Percentiles rank a stretch among this genome's conserved stretches.
Evolutionary conservation across 1,139 yeast species (phyloP).

Genomic region (Magnusiomyces suaveolens): DNA sequence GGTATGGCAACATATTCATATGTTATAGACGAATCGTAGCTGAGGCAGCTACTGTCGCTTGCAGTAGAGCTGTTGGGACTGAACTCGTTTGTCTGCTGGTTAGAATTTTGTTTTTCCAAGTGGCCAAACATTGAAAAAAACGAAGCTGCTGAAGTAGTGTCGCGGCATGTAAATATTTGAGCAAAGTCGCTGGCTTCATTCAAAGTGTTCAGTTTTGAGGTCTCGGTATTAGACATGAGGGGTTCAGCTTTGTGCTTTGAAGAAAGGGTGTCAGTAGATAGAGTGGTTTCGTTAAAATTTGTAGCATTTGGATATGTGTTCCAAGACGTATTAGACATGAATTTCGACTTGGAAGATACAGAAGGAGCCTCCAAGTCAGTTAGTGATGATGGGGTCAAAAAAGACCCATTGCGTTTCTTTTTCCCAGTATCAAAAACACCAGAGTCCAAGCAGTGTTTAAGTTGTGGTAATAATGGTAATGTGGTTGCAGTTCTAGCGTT

Average conservation of each 20-base stretch:
- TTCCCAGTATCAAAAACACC: background rate
- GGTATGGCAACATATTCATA: slow-evolving; percentile 8
- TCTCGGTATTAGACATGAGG: background rate
- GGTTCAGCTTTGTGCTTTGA: background rate
- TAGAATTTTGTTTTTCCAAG: background rate
- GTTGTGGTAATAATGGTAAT: background rate
- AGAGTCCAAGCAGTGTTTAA: background rate
- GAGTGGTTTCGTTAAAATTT: background rate
- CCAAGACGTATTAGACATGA: too few species aligned
- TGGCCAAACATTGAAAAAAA: background rate
- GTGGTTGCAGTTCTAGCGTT: slow-evolving; percentile 1
- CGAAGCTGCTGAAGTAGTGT: background rate
- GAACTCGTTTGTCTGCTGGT: background rate
- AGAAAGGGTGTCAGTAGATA: background rate
- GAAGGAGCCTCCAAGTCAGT: background rate
- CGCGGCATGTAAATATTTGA: background rate
- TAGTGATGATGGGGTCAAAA: background rate
- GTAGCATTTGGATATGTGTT: background rate
- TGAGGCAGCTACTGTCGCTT: background rate
- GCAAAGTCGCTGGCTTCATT: background rate
- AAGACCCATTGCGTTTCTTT: background rate
- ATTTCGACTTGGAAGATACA: too few species aligned
- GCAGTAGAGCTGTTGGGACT: background rate
- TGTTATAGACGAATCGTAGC: background rate
- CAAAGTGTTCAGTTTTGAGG: background rate